Evolutionary conservation across 2,329 filamentous ascomycete species (phyloP), one percentile per base, ranked within the genome.

Genomic region (Curvularia lunata): DNA sequence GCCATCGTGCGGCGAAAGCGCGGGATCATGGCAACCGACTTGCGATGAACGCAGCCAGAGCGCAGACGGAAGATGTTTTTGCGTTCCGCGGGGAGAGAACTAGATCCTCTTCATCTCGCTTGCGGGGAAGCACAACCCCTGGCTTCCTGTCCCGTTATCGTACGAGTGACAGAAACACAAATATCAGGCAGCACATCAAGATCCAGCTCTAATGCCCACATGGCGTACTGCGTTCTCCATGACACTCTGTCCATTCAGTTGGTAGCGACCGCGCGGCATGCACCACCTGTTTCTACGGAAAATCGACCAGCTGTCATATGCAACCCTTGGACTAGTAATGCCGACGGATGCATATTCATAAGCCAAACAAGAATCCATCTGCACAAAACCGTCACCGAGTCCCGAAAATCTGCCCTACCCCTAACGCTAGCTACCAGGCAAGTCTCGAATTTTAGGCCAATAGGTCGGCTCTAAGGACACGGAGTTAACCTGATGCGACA

Each of bases 41-140:
- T 43, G 21, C 30, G 32, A 58, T 41, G 30, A 58, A 50, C 50
- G 51, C 51, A 45, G 53, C 38, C 56, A 45, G 37, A 47, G 52
- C 56, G 52, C 34, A 50, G 41, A 37, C 10, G 37, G 23, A 45
- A 47, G 48, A 23, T 25, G 32, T 45, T 16, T 43, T 47, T 40
- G 46, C 52, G 28, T 25, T 34, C 52, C 52, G 45, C 34, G 56
- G 52, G 52, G 28, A 47, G 49, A 30, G 43, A 50, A 21, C 56
- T 51, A 34, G 41, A 51, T 47, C 45, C 56, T 55, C 28, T 49
- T 58, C 56, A 58, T 55, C 12, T 58, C 56, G 56, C 56, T 58
- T 58, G 55, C 51, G 51, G 55, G 51, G 51, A 54, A 54, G 55
- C 32, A 54, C 18, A 23, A 50, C 47, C 52, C 41, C 56, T 48